Conservation (phyloP, 2,329 filamentous ascomycete genomes). For the Colletotrichum coccodes region DNA sequence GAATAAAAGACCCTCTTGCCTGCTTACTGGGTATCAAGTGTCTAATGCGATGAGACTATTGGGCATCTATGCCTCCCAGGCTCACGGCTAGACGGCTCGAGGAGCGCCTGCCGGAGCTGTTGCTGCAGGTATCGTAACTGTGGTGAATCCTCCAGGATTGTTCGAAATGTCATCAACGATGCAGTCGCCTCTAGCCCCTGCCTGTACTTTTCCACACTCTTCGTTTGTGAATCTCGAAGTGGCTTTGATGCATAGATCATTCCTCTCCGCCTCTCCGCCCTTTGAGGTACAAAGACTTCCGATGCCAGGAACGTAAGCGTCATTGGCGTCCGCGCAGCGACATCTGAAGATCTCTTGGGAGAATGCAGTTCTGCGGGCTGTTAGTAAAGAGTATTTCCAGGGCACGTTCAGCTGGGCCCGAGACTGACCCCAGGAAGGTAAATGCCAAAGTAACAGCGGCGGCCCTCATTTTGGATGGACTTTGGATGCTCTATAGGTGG, state of each 20-base stretch:
- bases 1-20: neutral
- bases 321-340: neutral
- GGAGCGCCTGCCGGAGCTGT: neutral
- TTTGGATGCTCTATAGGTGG: too few species aligned
- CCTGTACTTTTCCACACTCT: slow-evolving; percentile 2
- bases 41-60: too few species aligned
- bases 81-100: neutral
- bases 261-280: neutral
- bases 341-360: slow-evolving; percentile 5
- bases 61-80: neutral
- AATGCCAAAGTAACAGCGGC: neutral
- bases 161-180: slow-evolving; percentile 9
- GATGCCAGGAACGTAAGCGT: neutral
- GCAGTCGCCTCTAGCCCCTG: neutral
- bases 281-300: neutral
- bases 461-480: slow-evolving; percentile 1
- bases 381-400: neutral
- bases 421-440: neutral
- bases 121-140: neutral
- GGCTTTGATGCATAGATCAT: neutral
- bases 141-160: neutral
- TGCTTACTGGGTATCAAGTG: neutral
- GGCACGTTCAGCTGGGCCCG: accelerated
- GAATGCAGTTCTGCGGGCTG: neutral
- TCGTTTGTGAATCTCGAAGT: neutral